phyloP scores from a whole-genome alignment of 257 asterid species.

The Plantago elongata region DNA sequence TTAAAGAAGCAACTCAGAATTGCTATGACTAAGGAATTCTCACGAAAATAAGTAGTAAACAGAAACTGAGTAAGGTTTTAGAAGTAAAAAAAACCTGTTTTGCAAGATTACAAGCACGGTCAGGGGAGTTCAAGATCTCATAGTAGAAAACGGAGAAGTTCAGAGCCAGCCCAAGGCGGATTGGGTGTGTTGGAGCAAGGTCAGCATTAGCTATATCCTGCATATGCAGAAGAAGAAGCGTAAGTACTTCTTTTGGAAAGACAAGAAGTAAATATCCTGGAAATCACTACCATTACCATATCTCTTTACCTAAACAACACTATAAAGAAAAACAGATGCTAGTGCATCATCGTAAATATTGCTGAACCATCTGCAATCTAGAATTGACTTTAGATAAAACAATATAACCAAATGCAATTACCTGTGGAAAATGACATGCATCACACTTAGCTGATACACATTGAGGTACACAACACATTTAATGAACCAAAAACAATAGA shows the following conservation, averaged over 20 bases:
- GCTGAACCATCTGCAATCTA: background rate
- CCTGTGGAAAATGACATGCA: too few relatives aligned
- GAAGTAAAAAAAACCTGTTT: conserved; percentile 45
- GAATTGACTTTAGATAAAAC: too few relatives aligned
- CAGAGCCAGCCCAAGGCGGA: conserved; percentile 81
- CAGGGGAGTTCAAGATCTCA: conserved; percentile 83
- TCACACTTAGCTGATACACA: too few relatives aligned
- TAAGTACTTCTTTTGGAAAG: background rate
- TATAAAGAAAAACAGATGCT: background rate
- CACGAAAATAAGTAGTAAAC: background rate
- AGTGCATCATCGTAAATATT: background rate
- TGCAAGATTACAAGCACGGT: conserved; percentile 83
- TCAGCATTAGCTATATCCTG: conserved; percentile 80
- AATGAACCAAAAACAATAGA: too few relatives aligned
- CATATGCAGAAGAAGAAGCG: conserved; percentile 8
- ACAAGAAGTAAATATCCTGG: background rate
- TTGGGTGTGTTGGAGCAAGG: conserved; percentile 84
- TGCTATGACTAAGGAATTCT: background rate
- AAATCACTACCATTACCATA: background rate
- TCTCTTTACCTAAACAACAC: background rate
- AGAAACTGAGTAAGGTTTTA: background rate
- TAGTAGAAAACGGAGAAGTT: conserved; percentile 89
- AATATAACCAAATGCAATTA: too few relatives aligned
- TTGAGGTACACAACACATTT: too few relatives aligned
- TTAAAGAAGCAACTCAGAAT: conserved; percentile 2